Evolutionary conservation across 1,284 basidiomycete species (phyloP).

Genomic region (Boletus sp.): DNA sequence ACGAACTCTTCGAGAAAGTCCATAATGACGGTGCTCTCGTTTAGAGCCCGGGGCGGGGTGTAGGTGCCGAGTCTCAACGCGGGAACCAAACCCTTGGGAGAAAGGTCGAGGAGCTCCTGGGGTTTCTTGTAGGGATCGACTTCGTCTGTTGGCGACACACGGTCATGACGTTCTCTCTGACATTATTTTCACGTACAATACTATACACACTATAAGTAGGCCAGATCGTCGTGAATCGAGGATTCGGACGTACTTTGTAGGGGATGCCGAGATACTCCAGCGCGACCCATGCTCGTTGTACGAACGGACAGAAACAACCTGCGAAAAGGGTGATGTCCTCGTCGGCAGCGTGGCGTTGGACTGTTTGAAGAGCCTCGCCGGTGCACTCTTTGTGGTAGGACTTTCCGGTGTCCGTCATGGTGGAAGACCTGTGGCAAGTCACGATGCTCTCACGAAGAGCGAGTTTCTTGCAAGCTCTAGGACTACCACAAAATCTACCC

Average conservation of each 20-base stretch:
- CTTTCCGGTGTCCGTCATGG: conserved; percentile 34
- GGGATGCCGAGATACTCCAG: conserved; percentile 44
- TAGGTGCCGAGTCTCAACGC: conserved; percentile 61
- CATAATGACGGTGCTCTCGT: conserved; percentile 74
- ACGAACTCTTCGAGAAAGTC: conserved; percentile 73
- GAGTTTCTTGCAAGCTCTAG: conserved; percentile 23
- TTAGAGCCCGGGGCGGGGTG: conserved; percentile 57
- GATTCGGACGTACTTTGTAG: conserved; percentile 41
- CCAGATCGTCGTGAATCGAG: background rate
- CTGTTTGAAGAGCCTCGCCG: conserved; percentile 45
- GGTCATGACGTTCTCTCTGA: background rate
- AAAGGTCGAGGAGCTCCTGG: conserved; percentile 73
- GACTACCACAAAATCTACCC: conserved; percentile 25
- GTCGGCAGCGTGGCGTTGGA: conserved; percentile 28
- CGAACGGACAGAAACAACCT: conserved; percentile 51
- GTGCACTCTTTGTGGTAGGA: conserved; percentile 40
- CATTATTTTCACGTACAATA: conserved; percentile 39
- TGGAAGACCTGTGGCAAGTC: background rate
- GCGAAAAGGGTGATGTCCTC: conserved; percentile 43
- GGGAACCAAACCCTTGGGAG: conserved; percentile 80
- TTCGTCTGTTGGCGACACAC: conserved; percentile 51
- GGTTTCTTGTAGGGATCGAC: conserved; percentile 86
- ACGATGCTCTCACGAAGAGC: conserved; percentile 11
- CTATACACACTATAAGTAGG: conserved; percentile 18
- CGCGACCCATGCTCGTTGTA: conserved; percentile 48